Conservation (phyloP, 768 basidiomycete species). For the Suillus lakei region DNA sequence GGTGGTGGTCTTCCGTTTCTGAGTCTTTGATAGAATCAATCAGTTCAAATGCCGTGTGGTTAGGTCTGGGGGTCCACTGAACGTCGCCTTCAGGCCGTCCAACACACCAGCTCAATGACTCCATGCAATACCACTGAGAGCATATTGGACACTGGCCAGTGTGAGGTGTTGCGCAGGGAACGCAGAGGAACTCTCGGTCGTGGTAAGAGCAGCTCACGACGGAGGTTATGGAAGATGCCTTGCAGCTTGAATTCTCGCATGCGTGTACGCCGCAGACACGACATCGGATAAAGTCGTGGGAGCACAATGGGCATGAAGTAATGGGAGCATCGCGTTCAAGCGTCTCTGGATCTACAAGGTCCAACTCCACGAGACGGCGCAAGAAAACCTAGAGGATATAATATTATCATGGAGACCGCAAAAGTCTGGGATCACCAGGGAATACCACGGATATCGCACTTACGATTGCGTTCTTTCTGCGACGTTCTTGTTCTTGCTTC, state of each 20-base stretch:
- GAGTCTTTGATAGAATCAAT: background rate
- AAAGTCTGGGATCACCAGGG: background rate
- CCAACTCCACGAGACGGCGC: background rate
- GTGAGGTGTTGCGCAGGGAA: background rate
- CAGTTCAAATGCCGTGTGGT: background rate
- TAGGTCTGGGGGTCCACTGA: background rate
- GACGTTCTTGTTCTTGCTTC: conserved; percentile 4
- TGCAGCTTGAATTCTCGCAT: background rate
- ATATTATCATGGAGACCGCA: background rate
- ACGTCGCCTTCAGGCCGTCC: conserved; percentile 1
- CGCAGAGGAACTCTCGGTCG: background rate
- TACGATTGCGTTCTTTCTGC: background rate
- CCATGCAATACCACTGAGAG: conserved; percentile 7
- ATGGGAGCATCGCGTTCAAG: background rate
- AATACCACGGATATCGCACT: background rate
- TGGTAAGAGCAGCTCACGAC: conserved; percentile 6
- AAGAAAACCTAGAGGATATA: conserved; percentile 1
- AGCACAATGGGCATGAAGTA: conserved; percentile 2
- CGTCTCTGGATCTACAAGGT: conserved; percentile 2
- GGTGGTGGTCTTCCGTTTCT: background rate
- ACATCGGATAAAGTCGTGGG: background rate
- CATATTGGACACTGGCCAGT: conserved; percentile 4
- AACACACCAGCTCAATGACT: conserved; percentile 3
- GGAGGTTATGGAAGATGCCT: conserved; percentile 1
- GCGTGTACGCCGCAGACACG: conserved; percentile 1